Conservation (phyloP, 2,329 filamentous ascomycete species). For the Blastomyces percursus region DNA sequence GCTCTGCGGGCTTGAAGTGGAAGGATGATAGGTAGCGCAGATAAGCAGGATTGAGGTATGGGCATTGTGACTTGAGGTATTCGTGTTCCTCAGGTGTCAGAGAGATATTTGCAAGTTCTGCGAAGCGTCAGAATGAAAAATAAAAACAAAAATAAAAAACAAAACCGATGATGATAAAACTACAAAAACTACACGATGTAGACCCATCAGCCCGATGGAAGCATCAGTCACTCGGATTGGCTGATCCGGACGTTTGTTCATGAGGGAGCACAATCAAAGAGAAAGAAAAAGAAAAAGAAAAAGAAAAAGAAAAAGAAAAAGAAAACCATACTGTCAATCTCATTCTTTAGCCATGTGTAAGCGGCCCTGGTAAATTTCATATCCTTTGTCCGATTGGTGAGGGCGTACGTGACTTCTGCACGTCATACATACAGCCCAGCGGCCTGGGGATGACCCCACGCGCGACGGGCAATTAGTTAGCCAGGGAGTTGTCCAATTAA, state of each 20-base stretch:
- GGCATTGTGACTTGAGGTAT: slow-evolving; percentile 68
- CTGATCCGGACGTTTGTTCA: background rate
- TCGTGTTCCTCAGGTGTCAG: slow-evolving; percentile 67
- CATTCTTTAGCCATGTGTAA: slow-evolving; percentile 72
- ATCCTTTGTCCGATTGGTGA: slow-evolving; percentile 88
- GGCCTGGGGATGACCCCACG: background rate
- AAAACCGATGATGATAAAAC: background rate
- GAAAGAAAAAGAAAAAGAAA: background rate
- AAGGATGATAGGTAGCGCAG: slow-evolving; percentile 73
- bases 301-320: background rate
- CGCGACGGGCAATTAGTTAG: background rate
- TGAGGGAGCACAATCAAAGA: background rate
- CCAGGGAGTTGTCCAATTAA: background rate
- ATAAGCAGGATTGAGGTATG: slow-evolving; percentile 68
- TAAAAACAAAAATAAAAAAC: no score
- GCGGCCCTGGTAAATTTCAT: slow-evolving; percentile 80
- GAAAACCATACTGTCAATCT: slow-evolving; percentile 59
- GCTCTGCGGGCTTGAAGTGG: slow-evolving; percentile 66
- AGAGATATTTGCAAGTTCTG: slow-evolving; percentile 71
- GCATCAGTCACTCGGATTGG: background rate
- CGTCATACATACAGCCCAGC: slow-evolving; percentile 2
- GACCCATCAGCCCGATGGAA: background rate
- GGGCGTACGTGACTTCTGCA: slow-evolving; percentile 73
- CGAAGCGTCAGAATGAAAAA: background rate
- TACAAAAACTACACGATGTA: background rate